Conservation (phyloP, 768 basidiomycete genomes). For the Kwoniella europaea region DNA sequence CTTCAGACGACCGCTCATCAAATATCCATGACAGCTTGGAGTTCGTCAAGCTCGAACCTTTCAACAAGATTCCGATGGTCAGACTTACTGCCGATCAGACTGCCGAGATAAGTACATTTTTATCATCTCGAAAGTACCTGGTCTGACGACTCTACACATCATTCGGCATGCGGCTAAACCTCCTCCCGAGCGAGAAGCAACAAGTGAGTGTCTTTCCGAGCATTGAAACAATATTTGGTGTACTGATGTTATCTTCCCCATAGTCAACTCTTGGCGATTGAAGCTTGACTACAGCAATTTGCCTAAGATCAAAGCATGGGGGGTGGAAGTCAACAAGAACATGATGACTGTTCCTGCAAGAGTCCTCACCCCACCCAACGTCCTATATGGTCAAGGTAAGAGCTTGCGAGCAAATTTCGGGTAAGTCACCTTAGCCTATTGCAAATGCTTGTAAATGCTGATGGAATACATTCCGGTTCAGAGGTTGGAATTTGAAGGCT, state of each 20-base stretch:
- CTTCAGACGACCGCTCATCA: neutral
- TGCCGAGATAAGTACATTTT: constrained; percentile 30
- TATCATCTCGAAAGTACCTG: neutral
- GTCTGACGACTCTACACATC: constrained; percentile 43
- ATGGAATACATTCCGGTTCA: neutral
- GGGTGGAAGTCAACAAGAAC: constrained; percentile 42
- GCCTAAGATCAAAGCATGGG: constrained; percentile 55
- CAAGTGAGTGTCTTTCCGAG: constrained; percentile 26
- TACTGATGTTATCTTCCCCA: constrained; percentile 4
- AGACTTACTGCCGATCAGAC: constrained; percentile 47
- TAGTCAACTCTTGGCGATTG: constrained; percentile 51
- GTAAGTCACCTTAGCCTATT: constrained; percentile 3
- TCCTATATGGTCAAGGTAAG: constrained; percentile 49
- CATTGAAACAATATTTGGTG: neutral
- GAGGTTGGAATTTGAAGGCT: constrained; percentile 51
- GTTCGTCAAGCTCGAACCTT: constrained; percentile 47
- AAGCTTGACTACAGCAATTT: constrained; percentile 48
- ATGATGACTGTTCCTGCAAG: constrained; percentile 52
- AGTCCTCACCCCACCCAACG: constrained; percentile 46
- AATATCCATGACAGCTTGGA: constrained; percentile 32
- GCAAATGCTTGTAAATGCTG: neutral
- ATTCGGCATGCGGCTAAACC: constrained; percentile 55
- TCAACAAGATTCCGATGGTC: constrained; percentile 52
- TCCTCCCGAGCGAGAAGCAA: constrained; percentile 46
- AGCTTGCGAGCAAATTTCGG: constrained; percentile 38